Percentiles rank a stretch among this genome's conserved stretches.
phyloP scores from a whole-genome alignment of 768 basidiomycete genomes.

The Hysterangium stoloniferum region DNA sequence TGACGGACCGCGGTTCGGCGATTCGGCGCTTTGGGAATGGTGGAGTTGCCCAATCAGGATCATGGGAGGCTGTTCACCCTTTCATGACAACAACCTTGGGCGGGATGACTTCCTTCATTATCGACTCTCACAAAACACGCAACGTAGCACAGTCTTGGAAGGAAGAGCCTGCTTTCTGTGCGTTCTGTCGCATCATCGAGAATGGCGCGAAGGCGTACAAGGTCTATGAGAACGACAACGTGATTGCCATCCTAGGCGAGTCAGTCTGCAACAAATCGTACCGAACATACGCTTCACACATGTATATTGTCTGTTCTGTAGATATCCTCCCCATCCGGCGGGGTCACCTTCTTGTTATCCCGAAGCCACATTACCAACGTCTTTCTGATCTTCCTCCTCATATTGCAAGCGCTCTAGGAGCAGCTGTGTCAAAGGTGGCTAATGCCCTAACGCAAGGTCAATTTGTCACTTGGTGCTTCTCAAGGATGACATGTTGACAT shows the following conservation, averaged over 20 bases:
- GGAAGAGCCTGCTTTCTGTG: slow-evolving; percentile 37
- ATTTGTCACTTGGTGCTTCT: neutral
- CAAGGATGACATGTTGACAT: slow-evolving; percentile 2
- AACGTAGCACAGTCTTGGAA: slow-evolving; percentile 41
- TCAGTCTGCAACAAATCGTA: slow-evolving; percentile 2
- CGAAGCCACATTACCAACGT: slow-evolving; percentile 52
- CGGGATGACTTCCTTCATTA: slow-evolving; percentile 72
- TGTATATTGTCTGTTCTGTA: slow-evolving; percentile 19
- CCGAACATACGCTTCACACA: neutral
- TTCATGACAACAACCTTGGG: no score
- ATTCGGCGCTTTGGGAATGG: no score
- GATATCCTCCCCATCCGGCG: slow-evolving; percentile 61
- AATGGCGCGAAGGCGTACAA: slow-evolving; percentile 39
- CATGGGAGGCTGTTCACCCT: no score
- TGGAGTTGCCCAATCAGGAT: no score
- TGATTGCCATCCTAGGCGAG: slow-evolving; percentile 58
- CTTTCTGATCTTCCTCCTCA: slow-evolving; percentile 60
- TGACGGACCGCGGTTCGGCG: no score
- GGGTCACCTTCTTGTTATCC: slow-evolving; percentile 66
- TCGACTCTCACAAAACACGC: slow-evolving; percentile 50
- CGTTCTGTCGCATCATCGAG: slow-evolving; percentile 60
- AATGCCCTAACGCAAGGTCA: slow-evolving; percentile 55
- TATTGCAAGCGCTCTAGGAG: slow-evolving; percentile 49
- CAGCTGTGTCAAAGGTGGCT: slow-evolving; percentile 53
- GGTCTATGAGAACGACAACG: slow-evolving; percentile 54